Conservation (phyloP, 2,329 filamentous ascomycete genomes). For the Dryadomyces sulphureus region DNA sequence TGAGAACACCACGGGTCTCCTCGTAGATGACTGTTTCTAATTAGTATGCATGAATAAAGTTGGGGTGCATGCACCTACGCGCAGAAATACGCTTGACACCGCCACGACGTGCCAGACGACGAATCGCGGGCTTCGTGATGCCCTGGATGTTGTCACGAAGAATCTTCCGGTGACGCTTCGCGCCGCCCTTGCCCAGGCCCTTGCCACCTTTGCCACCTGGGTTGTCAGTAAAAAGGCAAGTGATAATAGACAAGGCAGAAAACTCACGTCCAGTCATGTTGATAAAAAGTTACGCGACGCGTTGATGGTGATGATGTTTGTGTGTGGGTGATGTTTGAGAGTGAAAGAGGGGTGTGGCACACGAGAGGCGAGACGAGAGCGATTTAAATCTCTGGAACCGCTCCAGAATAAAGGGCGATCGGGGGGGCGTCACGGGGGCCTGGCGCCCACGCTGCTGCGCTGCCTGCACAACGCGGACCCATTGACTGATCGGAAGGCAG, state of each 20-base stretch:
- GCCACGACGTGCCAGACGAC: conserved; percentile 96
- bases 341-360: background rate
- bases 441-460: no score
- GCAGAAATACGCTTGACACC: conserved; percentile 99
- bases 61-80: conserved; percentile 41
- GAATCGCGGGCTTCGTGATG: conserved; percentile 97
- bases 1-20: conserved; percentile 63
- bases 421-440: no score
- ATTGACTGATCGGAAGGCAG: conserved; percentile 5
- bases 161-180: conserved; percentile 99
- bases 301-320: conserved; percentile 14
- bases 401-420: background rate
- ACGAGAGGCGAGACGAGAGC: conserved; percentile 2
- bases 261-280: conserved; percentile 15
- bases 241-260: background rate
- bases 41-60: background rate
- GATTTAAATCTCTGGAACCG: conserved; percentile 4
- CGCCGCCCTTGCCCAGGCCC: conserved; percentile 94
- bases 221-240: conserved; percentile 13
- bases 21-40: conserved; percentile 56
- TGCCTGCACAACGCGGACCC: no score
- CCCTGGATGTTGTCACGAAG: conserved; percentile 99
- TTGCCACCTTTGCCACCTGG: conserved; percentile 89
- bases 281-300: conserved; percentile 15
- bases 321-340: conserved; percentile 8